A percentile compares a stretch with the other conserved stretches of the same genome.
Conservation (phyloP, 2,329 filamentous ascomycete species). For the Xylaria sp. region DNA sequence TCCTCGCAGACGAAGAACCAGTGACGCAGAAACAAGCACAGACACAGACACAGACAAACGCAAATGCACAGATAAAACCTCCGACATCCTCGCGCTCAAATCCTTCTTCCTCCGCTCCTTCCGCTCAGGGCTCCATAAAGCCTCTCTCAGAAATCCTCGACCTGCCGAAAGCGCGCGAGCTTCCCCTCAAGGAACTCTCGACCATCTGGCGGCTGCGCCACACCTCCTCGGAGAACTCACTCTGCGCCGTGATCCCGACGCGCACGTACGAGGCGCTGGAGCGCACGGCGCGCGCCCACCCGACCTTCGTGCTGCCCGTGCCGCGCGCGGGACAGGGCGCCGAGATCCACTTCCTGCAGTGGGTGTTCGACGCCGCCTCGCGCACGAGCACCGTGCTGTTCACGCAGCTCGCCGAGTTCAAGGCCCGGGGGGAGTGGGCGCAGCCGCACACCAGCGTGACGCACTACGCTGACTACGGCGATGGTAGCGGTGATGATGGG, state of each 20-base stretch:
- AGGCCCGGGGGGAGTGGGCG: conserved; percentile 87
- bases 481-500: conserved; percentile 31
- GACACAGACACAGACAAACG: neutral
- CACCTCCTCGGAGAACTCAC: conserved; percentile 74
- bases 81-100: conserved; percentile 28
- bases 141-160: conserved; percentile 72
- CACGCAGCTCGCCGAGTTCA: conserved; percentile 93
- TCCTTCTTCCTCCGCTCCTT: conserved; percentile 25
- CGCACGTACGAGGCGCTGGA: conserved; percentile 80
- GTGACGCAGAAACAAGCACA: neutral
- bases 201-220: conserved; percentile 91
- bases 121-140: conserved; percentile 52
- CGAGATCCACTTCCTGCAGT: conserved; percentile 96
- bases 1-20: conserved; percentile 45
- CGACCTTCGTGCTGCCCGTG: conserved; percentile 91
- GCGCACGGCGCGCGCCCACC: conserved; percentile 75
- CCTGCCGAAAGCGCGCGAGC: conserved; percentile 76
- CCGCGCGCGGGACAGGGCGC: conserved; percentile 75
- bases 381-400: conserved; percentile 84
- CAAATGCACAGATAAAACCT: conserved; percentile 4
- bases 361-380: conserved; percentile 81
- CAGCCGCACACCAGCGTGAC: conserved; percentile 94
- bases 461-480: conserved; percentile 77
- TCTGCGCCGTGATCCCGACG: conserved; percentile 85
- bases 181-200: conserved; percentile 85